phyloP scores from a whole-genome alignment of 2,329 filamentous ascomycete species.

The Tolypocladium sp. region DNA sequence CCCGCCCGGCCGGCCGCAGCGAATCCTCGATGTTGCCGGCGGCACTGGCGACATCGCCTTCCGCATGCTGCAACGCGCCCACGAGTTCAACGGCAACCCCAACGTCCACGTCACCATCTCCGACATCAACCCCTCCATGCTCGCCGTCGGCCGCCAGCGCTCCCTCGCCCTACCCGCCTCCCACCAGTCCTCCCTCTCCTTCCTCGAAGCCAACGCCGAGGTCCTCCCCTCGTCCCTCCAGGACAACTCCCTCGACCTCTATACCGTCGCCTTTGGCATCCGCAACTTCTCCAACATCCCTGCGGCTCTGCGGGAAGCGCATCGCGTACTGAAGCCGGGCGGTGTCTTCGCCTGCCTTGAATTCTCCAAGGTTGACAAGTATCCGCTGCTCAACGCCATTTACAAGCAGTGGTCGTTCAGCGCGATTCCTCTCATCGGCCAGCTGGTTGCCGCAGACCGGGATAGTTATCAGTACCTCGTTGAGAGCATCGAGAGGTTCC shows the following conservation, averaged over 20 bases:
- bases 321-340: slow-evolving; percentile 83
- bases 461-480: slow-evolving; percentile 98
- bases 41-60: slow-evolving; percentile 98
- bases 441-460: slow-evolving; percentile 85
- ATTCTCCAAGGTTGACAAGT: slow-evolving; percentile 75
- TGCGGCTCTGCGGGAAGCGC: slow-evolving; percentile 71
- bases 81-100: slow-evolving; percentile 65
- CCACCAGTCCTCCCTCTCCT: slow-evolving; percentile 53
- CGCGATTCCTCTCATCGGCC: slow-evolving; percentile 89
- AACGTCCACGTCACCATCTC: slow-evolving; percentile 80
- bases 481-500: slow-evolving; percentile 93
- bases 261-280: slow-evolving; percentile 96
- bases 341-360: slow-evolving; percentile 95
- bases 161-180: slow-evolving; percentile 47
- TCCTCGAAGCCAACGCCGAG: slow-evolving; percentile 88
- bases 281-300: slow-evolving; percentile 94
- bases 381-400: slow-evolving; percentile 67
- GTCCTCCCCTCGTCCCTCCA: slow-evolving; percentile 54
- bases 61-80: slow-evolving; percentile 85
- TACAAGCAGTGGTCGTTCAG: slow-evolving; percentile 97
- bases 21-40: slow-evolving; percentile 93
- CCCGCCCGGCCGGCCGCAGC: slow-evolving; percentile 36
- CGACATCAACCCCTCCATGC: slow-evolving; percentile 95
- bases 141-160: slow-evolving; percentile 77
- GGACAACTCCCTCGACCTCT: slow-evolving; percentile 73